Percentiles rank a stretch among this genome's conserved stretches.
Conservation (phyloP, 163 green algal species). For the Chlorella variabilis region DNA sequence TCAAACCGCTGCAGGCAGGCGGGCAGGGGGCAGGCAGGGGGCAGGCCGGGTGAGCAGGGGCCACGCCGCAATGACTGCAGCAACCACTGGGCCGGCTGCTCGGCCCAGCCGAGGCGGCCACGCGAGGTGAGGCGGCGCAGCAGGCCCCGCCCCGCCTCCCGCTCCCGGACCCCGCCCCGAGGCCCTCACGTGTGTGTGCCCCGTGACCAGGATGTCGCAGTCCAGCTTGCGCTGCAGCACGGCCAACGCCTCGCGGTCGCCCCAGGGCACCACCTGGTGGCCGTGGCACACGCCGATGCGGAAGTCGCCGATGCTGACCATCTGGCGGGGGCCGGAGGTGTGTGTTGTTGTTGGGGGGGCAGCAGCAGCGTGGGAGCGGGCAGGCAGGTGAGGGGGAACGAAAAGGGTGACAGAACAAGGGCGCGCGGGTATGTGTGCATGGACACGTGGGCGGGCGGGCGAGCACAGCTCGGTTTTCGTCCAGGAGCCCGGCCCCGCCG, state of each 20-base stretch:
- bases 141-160: too few relatives aligned
- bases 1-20: constrained; percentile 37
- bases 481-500: too few relatives aligned
- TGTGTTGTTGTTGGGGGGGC: neutral
- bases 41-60: too few relatives aligned
- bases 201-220: constrained; percentile 93
- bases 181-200: constrained; percentile 86
- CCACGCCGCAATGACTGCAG: too few relatives aligned
- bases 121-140: too few relatives aligned
- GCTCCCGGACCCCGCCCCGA: too few relatives aligned
- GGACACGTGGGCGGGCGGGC: too few relatives aligned
- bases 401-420: too few relatives aligned
- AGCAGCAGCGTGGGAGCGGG: neutral
- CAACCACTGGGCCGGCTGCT: too few relatives aligned
- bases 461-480: too few relatives aligned
- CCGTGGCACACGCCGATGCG: constrained; percentile 89
- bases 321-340: constrained; percentile 55
- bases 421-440: too few relatives aligned
- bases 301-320: constrained; percentile 85
- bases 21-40: constrained; percentile 15
- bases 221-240: constrained; percentile 86
- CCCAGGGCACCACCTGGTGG: constrained; percentile 93
- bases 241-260: constrained; percentile 78
- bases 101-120: too few relatives aligned
- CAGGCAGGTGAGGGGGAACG: neutral